Base-by-base conservation (phyloP, 257 asterid species). In the Jacaranda mimosifolia region DNA sequence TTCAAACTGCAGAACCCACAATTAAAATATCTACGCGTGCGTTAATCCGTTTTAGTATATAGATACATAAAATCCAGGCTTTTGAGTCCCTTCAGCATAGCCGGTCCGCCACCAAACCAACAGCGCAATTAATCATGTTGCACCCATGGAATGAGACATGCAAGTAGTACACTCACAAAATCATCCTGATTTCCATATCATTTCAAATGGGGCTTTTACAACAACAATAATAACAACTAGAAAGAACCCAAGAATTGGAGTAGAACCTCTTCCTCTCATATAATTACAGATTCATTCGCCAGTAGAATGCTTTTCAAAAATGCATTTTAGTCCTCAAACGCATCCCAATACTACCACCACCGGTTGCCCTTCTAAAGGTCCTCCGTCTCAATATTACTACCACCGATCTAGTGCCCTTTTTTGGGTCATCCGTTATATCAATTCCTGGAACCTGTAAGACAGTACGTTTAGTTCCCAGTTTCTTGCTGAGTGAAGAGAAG, bases 371-470 rank as follows among this genome's bases (percentile, higher is more conserved):
- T 42, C 26, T 49, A 65, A 66, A 39, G 62, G 51, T 45, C 35
- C 14, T 26, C 21, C 13, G 45, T 65, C 6, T 10, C 49, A 17
- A 7, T 9, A 68, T 10, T 11, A 26, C 43, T 10, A 68, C 73
- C 53, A 63, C 11, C 6, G 36, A 46, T 21, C 2, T 26, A 26
- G 32, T 1, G 26, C 12, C 38, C 46, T 65, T 42, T n/a, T 49
- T 65, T 57, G 46, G 62, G 51, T 45, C 35, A 9, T 26, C 21
- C 13, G 45, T 65, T 6, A 17, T 40, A 48, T 74, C 52, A 74
- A 49, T 15, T 67, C 80, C 39, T 79, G 19, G 76, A 46, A 49
- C 83, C 83, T 73, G 76, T n/a, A 73, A 79, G 49, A 66, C 51
- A 73, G 10, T 19, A 15, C 68, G 42, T 12, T 62, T 17, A 13